Conservation (phyloP, 768 basidiomycete species). For the Boletus sp. region DNA sequence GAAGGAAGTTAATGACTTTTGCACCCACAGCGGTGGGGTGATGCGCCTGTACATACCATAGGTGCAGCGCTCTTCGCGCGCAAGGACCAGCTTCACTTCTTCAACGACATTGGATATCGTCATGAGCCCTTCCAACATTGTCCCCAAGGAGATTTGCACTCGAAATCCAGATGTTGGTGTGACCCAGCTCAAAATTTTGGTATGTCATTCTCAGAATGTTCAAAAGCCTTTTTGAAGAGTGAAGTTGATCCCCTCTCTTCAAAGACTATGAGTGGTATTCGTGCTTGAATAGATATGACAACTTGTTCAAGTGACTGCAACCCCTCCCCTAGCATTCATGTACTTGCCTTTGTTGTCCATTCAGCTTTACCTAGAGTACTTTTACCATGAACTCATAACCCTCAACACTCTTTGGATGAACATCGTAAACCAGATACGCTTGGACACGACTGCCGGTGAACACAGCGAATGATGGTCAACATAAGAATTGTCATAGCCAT, state of each 20-base stretch:
- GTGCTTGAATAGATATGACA: constrained; percentile 75
- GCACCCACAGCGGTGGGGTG: constrained; percentile 64
- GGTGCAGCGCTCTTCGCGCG: constrained; percentile 73
- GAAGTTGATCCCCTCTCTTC: constrained; percentile 7
- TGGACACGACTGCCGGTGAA: neutral
- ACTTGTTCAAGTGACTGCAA: constrained; percentile 41
- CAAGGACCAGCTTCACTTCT: constrained; percentile 78
- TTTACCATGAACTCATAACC: neutral
- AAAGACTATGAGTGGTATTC: constrained; percentile 86
- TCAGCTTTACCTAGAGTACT: neutral
- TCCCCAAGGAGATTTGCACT: constrained; percentile 54
- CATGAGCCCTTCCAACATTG: constrained; percentile 82
- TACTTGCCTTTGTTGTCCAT: neutral
- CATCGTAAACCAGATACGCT: too few species aligned
- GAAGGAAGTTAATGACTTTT: neutral
- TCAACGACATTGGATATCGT: constrained; percentile 79
- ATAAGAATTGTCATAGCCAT: neutral
- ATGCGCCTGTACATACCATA: constrained; percentile 85
- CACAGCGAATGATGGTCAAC: neutral
- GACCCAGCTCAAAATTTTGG: constrained; percentile 71
- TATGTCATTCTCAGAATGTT: constrained; percentile 30
- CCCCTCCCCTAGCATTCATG: neutral
- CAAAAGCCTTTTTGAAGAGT: neutral
- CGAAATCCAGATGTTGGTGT: constrained; percentile 65
- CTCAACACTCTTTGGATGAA: neutral